Evolutionary conservation across 2,329 filamentous ascomycete genomes (phyloP), one percentile per base, ranked within the genome.

Genomic region (Pseudopyrenochaeta lycopersici): DNA sequence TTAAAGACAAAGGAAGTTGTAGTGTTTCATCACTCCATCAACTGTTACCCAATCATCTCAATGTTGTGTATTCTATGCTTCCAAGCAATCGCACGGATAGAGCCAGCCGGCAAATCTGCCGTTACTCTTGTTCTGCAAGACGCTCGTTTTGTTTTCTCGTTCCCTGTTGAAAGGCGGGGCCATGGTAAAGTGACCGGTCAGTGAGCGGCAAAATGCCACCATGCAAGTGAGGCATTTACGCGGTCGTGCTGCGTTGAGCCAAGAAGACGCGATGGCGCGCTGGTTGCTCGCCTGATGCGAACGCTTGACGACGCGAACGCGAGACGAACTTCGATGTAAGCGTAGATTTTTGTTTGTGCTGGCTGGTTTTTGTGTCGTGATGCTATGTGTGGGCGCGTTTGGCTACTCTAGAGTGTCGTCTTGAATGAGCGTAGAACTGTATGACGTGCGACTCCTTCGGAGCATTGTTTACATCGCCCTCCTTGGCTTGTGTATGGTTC

Each of bases 201-300:
- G 30, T 38, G 30, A 39, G 47, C 46, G 59, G 56, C 46, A 56
- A 48, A 50, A 57, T 23, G 54, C 32, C 47, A 46, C 44, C 36
- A 67, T 70, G 70, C 67, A 64, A 53, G 64, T 70, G 70, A 61
- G 68, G 67, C 58, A 72, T 71, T 72, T 68, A 64, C 61, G 51
- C 58, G 56, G 45, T 50, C 41, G 41, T 57, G 58, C 45, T 58
- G 60, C 51, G 49, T 49, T 48, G 47, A 39, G 57, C 60, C 56
- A 63, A 60, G 57, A 52, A 38, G 33, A 40, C 36, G 51, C 39
- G 56, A 57, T 52, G 52, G 43, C 43, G 52, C 42, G 48, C 57
- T 49, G 46, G 48, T 52, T 27, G 52, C 55, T 57, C 18, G 43
- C 42, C 41, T 40, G 33, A 44, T 52, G 46, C 33, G 41, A 47